These are phyloP conservation scores for Dothiorella sarmentorum DNA, from an alignment of 2,329 filamentous ascomycete genomes.

Conservation along the genomic window DNA sequence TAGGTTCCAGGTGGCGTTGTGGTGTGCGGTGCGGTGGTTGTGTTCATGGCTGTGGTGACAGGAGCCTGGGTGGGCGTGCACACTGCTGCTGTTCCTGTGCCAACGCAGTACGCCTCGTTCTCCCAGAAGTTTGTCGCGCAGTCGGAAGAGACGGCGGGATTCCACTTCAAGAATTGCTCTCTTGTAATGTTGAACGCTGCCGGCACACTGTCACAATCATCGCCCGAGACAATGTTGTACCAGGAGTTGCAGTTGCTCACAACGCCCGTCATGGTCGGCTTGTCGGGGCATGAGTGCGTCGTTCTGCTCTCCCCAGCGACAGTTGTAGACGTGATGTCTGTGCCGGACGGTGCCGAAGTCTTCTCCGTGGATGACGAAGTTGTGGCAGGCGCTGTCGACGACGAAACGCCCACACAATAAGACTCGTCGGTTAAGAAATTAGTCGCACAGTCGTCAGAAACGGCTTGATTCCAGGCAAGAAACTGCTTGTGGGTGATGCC, in stretches of 20 bases:
- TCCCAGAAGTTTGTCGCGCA: neutral
- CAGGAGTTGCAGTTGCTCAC: neutral
- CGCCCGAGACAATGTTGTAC: neutral
- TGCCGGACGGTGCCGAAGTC: neutral
- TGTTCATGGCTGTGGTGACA: neutral
- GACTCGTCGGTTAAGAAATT: neutral
- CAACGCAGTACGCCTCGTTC: neutral
- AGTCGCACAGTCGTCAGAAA: neutral
- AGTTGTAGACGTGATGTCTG: neutral
- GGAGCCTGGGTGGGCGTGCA: too few relatives aligned
- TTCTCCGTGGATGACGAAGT: too few relatives aligned
- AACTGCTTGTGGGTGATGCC: conserved; percentile 2
- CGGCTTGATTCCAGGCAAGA: conserved; percentile 12
- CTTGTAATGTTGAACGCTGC: neutral
- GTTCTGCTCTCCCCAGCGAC: neutral
- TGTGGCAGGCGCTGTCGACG: neutral
- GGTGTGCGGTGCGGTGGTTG: too few relatives aligned
- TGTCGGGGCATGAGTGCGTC: neutral
- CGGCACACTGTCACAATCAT: neutral
- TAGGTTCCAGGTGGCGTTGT: too few relatives aligned
- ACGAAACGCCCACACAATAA: neutral
- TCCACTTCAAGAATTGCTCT: neutral
- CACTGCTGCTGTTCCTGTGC: neutral
- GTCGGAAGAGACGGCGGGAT: neutral
- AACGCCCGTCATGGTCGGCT: neutral